Evolutionary conservation across 768 basidiomycete genomes (phyloP).

Genomic region (Lepiota brunneoincarnata): DNA sequence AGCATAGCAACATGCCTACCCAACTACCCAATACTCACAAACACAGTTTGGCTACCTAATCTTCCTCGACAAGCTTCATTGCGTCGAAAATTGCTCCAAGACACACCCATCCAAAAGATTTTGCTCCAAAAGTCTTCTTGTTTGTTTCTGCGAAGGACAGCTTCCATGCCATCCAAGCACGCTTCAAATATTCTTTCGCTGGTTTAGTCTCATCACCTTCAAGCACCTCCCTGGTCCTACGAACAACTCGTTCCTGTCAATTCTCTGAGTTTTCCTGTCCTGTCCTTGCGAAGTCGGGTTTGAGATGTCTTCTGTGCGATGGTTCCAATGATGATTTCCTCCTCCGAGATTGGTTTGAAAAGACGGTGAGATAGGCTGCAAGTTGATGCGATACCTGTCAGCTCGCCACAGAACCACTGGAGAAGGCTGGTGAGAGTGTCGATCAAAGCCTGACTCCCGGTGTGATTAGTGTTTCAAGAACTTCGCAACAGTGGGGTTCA

Average conservation of each 20-base stretch:
- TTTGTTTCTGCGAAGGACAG: constrained; percentile 27
- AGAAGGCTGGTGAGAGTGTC: constrained; percentile 27
- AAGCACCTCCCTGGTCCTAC: constrained; percentile 44
- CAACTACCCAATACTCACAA: too few relatives aligned
- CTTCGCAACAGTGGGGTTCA: neutral
- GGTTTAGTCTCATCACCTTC: constrained; percentile 42
- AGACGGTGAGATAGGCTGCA: constrained; percentile 42
- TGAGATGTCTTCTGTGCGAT: constrained; percentile 62
- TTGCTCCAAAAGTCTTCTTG: constrained; percentile 45
- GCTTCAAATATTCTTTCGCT: constrained; percentile 35
- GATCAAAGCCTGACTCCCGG: neutral
- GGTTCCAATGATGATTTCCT: constrained; percentile 62
- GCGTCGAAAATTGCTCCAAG: constrained; percentile 55
- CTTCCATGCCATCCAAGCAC: constrained; percentile 56
- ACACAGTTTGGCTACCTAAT: neutral
- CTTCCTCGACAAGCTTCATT: constrained; percentile 17
- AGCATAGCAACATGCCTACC: too few relatives aligned
- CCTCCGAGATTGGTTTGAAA: constrained; percentile 47
- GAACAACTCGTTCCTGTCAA: constrained; percentile 51
- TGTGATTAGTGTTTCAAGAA: neutral
- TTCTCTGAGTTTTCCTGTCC: constrained; percentile 53
- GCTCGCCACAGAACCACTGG: constrained; percentile 39
- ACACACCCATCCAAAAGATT: constrained; percentile 59
- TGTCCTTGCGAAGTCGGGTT: constrained; percentile 45
- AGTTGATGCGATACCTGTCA: constrained; percentile 43